These are phyloP conservation scores for Oryza nivara DNA, from an alignment of 176 grass and related monocot genomes.

Conservation along the genomic window DNA sequence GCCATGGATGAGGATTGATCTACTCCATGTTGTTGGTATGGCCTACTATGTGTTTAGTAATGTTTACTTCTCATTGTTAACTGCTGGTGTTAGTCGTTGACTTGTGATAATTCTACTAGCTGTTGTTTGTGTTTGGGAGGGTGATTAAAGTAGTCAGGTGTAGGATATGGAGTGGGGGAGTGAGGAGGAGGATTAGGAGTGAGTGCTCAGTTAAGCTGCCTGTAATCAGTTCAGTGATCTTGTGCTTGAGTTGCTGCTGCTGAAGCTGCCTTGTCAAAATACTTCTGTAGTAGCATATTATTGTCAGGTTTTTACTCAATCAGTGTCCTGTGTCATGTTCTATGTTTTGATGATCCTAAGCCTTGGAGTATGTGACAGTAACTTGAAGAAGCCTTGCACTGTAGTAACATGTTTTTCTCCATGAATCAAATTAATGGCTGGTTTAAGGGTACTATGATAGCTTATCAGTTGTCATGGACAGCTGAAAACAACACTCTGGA, in stretches of 20 bases:
- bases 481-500: neutral
- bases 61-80: constrained; percentile 41
- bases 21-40: neutral
- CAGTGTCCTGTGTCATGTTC: neutral
- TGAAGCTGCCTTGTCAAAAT: constrained; percentile 26
- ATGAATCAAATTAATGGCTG: neutral
- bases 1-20: constrained; percentile 64
- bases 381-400: neutral
- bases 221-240: constrained; percentile 40
- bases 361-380: too few species aligned
- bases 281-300: neutral
- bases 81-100: constrained; percentile 35
- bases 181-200: constrained; percentile 33
- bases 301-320: neutral
- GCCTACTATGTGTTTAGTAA: constrained; percentile 1
- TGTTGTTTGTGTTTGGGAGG: constrained; percentile 32
- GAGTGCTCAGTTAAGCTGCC: constrained; percentile 20
- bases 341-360: too few species aligned
- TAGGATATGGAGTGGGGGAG: constrained; percentile 39
- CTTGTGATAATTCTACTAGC: constrained; percentile 35
- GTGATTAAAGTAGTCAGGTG: constrained; percentile 34
- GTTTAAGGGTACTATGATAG: neutral
- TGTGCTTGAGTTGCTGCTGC: constrained; percentile 32
- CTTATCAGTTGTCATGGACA: neutral
- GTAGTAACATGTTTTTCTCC: neutral